Evolutionary conservation across 176 grass and related monocot genomes (phyloP).

Genomic region (Oryza brachyantha): DNA sequence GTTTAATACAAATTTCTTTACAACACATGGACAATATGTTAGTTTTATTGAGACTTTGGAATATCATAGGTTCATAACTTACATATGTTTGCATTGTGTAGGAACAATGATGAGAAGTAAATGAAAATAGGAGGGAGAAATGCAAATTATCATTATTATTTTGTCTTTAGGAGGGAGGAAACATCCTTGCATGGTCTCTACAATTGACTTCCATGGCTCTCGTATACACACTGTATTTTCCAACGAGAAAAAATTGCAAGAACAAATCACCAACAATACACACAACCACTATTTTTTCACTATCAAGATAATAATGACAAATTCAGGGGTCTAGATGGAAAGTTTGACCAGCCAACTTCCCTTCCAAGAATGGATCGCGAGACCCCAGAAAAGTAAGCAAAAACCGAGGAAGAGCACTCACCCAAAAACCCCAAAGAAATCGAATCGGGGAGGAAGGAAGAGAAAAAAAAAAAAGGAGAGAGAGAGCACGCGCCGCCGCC

Average conservation of each 20-base stretch:
- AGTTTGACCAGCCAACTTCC: constrained; percentile 37
- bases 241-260: neutral
- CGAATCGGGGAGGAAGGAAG: constrained; percentile 27
- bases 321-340: neutral
- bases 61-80: no score
- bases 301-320: neutral
- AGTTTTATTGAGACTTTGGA: no score
- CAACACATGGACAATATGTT: no score
- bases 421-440: constrained; percentile 23
- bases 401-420: constrained; percentile 14
- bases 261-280: no score
- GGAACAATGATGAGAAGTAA: no score
- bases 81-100: no score
- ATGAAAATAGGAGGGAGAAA: neutral
- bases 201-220: neutral
- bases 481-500: constrained; percentile 41
- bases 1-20: no score
- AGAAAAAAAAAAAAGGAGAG: no score
- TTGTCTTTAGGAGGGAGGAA: neutral
- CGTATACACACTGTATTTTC: neutral
- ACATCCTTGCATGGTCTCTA: neutral
- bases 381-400: constrained; percentile 11
- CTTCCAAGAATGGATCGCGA: constrained; percentile 52
- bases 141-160: neutral
- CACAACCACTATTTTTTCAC: neutral